phyloP scores from a whole-genome alignment of 2,329 filamentous ascomycete genomes.

The Aspergillus phoenicis region DNA sequence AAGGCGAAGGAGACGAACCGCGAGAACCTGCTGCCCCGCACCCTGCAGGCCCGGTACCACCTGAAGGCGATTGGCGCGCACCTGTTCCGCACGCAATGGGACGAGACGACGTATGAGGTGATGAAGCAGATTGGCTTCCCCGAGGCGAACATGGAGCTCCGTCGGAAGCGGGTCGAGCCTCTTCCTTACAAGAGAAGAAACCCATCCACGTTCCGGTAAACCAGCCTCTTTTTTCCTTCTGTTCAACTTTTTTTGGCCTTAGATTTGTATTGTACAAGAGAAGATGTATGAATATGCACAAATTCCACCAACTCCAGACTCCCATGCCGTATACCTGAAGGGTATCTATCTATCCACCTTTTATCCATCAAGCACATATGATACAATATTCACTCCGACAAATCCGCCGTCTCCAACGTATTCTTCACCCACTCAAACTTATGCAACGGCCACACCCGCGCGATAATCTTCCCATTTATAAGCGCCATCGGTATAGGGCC shows the following conservation, averaged over 20 bases:
- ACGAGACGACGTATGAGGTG: conserved; percentile 81
- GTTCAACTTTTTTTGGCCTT: conserved; percentile 28
- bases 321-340: conserved; percentile 15
- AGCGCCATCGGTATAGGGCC: conserved; percentile 85
- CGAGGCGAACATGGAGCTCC: conserved; percentile 81
- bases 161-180: conserved; percentile 72
- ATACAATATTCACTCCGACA: conserved; percentile 16
- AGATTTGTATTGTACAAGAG: conserved; percentile 47
- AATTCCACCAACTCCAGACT: conserved; percentile 33
- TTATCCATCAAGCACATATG: neutral
- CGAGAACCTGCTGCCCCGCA: conserved; percentile 73
- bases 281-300: conserved; percentile 48
- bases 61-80: conserved; percentile 77
- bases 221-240: conserved; percentile 13
- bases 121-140: conserved; percentile 78
- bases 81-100: conserved; percentile 88
- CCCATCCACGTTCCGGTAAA: conserved; percentile 48
- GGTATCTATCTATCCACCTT: no score
- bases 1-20: conserved; percentile 56
- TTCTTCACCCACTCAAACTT: conserved; percentile 42
- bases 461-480: conserved; percentile 79
- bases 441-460: conserved; percentile 43
- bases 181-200: conserved; percentile 65
- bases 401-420: conserved; percentile 37
- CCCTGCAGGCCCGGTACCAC: conserved; percentile 69